Evolutionary conservation across 805 yeast genomes (phyloP).

Genomic region (Candida adriatica): DNA sequence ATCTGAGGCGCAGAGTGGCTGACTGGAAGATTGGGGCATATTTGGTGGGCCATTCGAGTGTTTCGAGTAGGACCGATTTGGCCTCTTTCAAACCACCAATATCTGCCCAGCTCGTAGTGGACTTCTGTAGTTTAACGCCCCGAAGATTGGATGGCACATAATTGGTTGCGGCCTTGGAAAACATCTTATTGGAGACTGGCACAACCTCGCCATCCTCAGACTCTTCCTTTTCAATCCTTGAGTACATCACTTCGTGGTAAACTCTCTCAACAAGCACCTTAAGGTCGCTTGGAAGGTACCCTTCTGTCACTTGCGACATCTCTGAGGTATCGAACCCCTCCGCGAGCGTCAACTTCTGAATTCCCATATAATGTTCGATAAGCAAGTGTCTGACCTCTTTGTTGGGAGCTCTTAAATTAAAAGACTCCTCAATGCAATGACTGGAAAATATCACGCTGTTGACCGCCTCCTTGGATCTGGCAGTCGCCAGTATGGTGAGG

Average conservation of each 20-base stretch:
- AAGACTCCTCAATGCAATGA: conserved; percentile 62
- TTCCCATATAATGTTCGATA: conserved; percentile 24
- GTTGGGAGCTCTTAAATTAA: conserved; percentile 61
- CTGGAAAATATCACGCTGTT: conserved; percentile 56
- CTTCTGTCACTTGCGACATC: conserved; percentile 71
- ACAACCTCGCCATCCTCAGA: neutral
- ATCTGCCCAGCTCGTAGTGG: conserved; percentile 70
- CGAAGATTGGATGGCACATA: conserved; percentile 77
- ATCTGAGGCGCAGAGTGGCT: conserved; percentile 80
- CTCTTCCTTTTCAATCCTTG: conserved; percentile 9
- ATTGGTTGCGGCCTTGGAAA: conserved; percentile 53
- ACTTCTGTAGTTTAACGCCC: conserved; percentile 80
- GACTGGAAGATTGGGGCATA: conserved; percentile 91
- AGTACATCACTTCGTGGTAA: conserved; percentile 37
- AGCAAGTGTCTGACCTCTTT: conserved; percentile 50
- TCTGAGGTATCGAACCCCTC: conserved; percentile 40
- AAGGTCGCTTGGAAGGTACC: conserved; percentile 80
- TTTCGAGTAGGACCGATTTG: conserved; percentile 70
- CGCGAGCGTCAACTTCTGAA: conserved; percentile 28
- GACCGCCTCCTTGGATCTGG: conserved; percentile 57
- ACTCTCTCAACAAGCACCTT: conserved; percentile 65
- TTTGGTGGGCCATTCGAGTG: conserved; percentile 95
- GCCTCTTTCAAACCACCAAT: conserved; percentile 85
- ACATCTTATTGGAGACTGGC: conserved; percentile 30
- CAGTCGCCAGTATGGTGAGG: conserved; percentile 54